Percentiles rank a stretch among this genome's conserved stretches.
Evolutionary conservation across 768 basidiomycete genomes (phyloP).

Genomic region (Boletus tylopilopsis): DNA sequence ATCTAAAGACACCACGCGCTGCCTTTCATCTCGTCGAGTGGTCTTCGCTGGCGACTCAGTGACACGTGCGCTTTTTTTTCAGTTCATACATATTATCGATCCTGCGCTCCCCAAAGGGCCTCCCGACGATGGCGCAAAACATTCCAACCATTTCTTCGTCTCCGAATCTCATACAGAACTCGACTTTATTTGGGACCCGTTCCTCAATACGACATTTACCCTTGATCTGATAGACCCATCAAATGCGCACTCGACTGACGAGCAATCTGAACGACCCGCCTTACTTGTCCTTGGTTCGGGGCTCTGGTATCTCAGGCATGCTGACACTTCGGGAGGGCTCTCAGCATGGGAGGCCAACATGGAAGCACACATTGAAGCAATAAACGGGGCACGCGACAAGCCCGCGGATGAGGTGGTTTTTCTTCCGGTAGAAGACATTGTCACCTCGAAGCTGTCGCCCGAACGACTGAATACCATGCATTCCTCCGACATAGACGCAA

Average conservation of each 20-base stretch:
- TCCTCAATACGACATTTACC: conserved; percentile 65
- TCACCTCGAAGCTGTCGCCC: conserved; percentile 59
- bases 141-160: conserved; percentile 55
- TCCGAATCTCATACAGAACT: conserved; percentile 46
- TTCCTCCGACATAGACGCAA: conserved; percentile 78
- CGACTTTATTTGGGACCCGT: conserved; percentile 84
- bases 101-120: conserved; percentile 48
- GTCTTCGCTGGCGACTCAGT: conserved; percentile 86
- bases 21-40: conserved; percentile 56
- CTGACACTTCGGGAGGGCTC: conserved; percentile 67
- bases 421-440: conserved; percentile 71
- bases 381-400: conserved; percentile 35
- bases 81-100: conserved; percentile 62
- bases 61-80: conserved; percentile 76
- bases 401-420: conserved; percentile 74
- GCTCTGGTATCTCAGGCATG: conserved; percentile 84
- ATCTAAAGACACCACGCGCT: conserved; percentile 48
- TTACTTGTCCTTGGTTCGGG: conserved; percentile 83
- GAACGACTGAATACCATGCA: conserved; percentile 68
- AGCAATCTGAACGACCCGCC: conserved; percentile 40
- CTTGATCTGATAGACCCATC: conserved; percentile 38
- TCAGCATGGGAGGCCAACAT: conserved; percentile 75
- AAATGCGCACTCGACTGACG: neutral
- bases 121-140: conserved; percentile 59
- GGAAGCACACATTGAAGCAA: conserved; percentile 55